Conservation (phyloP, 75 land plant species). For the Picea glauca region DNA sequence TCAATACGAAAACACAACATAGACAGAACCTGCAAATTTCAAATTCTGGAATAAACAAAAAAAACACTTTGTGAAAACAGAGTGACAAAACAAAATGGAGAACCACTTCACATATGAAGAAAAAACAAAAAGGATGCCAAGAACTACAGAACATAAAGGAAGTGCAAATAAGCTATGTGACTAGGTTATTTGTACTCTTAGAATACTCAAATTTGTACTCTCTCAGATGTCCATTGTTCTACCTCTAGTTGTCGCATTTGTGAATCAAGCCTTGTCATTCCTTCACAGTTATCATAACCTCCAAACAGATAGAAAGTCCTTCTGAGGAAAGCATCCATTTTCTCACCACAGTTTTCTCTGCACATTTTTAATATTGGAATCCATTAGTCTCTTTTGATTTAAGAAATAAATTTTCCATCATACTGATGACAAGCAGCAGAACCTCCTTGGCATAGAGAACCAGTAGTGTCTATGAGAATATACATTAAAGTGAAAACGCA, state of each 20-base stretch:
- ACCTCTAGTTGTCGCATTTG: conserved; percentile 62
- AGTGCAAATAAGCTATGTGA: not conserved
- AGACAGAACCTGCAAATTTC: not conserved
- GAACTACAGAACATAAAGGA: not conserved
- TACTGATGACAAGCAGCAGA: not conserved
- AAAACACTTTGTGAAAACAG: not conserved
- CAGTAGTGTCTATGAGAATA: not conserved
- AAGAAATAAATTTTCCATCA: not conserved
- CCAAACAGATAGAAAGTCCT: conserved; percentile 55
- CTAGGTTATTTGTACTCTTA: not conserved
- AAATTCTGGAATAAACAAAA: not conserved
- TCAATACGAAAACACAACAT: not conserved
- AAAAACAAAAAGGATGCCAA: not conserved
- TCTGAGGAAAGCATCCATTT: conserved; percentile 51
- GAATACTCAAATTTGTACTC: not conserved
- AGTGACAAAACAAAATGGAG: not conserved
- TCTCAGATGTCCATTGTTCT: not conserved
- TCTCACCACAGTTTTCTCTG: conserved; percentile 66
- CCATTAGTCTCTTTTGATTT: not conserved
- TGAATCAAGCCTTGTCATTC: conserved; percentile 54
- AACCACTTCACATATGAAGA: not conserved
- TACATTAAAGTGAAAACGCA: not conserved
- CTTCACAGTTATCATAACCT: conserved; percentile 51
- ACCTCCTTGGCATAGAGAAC: not conserved
- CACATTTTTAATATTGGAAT: not conserved